Percentiles rank a stretch among this genome's conserved stretches.
These are phyloP conservation scores for Exophiala sideris DNA, from an alignment of 2,329 filamentous ascomycete genomes.

Conservation along the genomic window DNA sequence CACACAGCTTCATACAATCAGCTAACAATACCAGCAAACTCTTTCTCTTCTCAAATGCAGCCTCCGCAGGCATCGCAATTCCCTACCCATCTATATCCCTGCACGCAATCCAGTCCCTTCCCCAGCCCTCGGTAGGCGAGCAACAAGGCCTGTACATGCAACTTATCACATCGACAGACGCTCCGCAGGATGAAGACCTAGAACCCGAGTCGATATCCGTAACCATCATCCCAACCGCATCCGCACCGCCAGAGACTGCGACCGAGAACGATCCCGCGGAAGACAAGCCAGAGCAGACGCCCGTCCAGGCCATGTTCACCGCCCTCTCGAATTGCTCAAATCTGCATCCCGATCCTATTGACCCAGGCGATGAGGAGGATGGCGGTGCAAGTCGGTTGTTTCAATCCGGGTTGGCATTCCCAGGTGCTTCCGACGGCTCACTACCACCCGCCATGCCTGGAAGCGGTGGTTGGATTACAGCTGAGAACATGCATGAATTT, in stretches of 20 bases:
- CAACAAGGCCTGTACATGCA: slow-evolving; percentile 49
- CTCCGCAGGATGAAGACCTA: slow-evolving; percentile 34
- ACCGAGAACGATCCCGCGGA: slow-evolving; percentile 29
- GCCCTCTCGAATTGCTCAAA: slow-evolving; percentile 49
- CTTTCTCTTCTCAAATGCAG: slow-evolving; percentile 38
- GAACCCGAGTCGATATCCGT: slow-evolving; percentile 43
- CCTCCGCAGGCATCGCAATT: slow-evolving; percentile 41
- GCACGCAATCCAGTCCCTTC: slow-evolving; percentile 47
- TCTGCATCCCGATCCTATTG: slow-evolving; percentile 45
- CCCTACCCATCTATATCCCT: slow-evolving; percentile 49
- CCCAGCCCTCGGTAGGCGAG: slow-evolving; percentile 30
- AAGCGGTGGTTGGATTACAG: slow-evolving; percentile 64
- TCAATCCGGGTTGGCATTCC: slow-evolving; percentile 37
- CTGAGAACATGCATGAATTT: slow-evolving; percentile 82
- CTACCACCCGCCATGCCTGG: slow-evolving; percentile 48
- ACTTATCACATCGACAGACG: slow-evolving; percentile 35
- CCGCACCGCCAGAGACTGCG: slow-evolving; percentile 24
- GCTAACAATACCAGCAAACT: slow-evolving; percentile 38
- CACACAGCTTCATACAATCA: slow-evolving; percentile 4
- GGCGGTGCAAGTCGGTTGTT: slow-evolving; percentile 34
- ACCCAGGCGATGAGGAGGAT: slow-evolving; percentile 36
- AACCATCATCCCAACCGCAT: slow-evolving; percentile 40
- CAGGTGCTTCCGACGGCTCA: slow-evolving; percentile 36
- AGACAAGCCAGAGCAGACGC: slow-evolving; percentile 35
- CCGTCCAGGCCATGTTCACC: slow-evolving; percentile 41